Percentiles rank a stretch among this genome's conserved stretches.
These are phyloP conservation scores for Bombardia bombarda DNA, from an alignment of 495 filamentous ascomycete genomes.

Conservation along the genomic window DNA sequence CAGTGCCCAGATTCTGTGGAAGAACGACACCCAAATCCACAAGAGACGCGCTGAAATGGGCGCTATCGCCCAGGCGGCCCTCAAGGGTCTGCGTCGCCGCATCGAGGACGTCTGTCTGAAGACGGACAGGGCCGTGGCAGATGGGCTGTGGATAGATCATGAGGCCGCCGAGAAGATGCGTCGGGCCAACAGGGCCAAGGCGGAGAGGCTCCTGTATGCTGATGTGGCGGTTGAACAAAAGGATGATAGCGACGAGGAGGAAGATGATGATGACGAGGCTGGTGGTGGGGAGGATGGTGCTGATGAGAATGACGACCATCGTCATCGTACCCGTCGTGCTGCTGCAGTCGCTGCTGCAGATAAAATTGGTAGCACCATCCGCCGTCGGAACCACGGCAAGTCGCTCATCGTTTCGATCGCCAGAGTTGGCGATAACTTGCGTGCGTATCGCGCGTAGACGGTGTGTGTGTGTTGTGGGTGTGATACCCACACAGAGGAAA, in stretches of 20 bases:
- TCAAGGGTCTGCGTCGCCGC: slow-evolving; percentile 7
- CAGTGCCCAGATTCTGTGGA: too few relatives aligned
- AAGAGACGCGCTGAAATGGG: slow-evolving; percentile 4
- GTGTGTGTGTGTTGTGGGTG: too few relatives aligned
- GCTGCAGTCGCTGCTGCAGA: neutral
- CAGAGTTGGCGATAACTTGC: slow-evolving; percentile 1
- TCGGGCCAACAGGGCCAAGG: too few relatives aligned
- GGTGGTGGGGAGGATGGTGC: neutral
- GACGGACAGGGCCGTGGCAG: slow-evolving; percentile 4
- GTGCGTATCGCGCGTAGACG: slow-evolving; percentile 8
- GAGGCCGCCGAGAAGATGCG: slow-evolving; percentile 10
- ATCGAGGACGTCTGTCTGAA: slow-evolving; percentile 9
- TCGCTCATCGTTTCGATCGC: slow-evolving; percentile 13
- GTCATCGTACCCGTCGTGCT: neutral
- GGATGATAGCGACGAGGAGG: neutral
- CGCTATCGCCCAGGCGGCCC: neutral
- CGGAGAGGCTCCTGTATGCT: too few relatives aligned
- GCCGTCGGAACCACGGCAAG: too few relatives aligned
- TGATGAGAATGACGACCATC: neutral
- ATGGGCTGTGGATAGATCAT: slow-evolving; percentile 16
- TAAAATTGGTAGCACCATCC: neutral
- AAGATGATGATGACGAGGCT: neutral
- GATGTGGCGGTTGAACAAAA: neutral
- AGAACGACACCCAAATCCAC: slow-evolving; percentile 12
- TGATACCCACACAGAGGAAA: too few relatives aligned